Evolutionary conservation across 2,329 filamentous ascomycete genomes (phyloP), one percentile per base, ranked within the genome.

Genomic region (Ilyonectria robusta): DNA sequence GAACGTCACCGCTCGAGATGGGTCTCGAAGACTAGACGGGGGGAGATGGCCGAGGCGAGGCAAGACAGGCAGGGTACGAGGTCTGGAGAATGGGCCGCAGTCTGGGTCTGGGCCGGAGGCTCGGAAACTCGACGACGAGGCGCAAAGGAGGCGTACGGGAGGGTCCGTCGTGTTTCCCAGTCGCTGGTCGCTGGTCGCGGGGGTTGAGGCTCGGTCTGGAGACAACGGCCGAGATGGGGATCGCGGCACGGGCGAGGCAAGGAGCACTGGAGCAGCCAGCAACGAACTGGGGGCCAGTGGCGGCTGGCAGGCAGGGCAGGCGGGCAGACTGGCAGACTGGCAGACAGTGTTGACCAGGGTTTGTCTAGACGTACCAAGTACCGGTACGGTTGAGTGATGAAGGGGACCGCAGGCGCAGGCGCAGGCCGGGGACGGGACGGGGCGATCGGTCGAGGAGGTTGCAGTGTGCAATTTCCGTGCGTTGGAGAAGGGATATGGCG

Each of bases 181-280:
- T 31, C 59, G 59, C 64, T 67, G 57, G 66, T 69, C 63, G 62
- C 51, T 63, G 66, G 71, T 67, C 71, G 72, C 73, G 69, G 72
- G 71, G 70, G 68, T 65, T 70, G 73, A 75, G 72, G 72, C 73
- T 75, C 73, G 66, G 73, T 68, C 73, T 75, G 71, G 73, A 75
- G 72, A 71, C 72, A 31, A 71, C 56, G 68, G 61, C 73, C 71
- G 70, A 75, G 72, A 71, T 75, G 65, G 64, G 61, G 59, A 71
- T 62, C 37, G 58, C 58, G 42, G 50, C 21, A 50, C 65, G 61
- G 47, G 62, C 62, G 56, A 58, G 53, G 42, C 58, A 64, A 72
- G 72, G 68, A 67, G n/a, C 48, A 33, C 8, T 9, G 72, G 68
- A 67, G n/a, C 48, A 33, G 31, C 31, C 31, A 48, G 62, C 66